These are phyloP conservation scores for Fusarium agapanthi DNA, from an alignment of 2,329 filamentous ascomycete genomes.

Conservation along the genomic window DNA sequence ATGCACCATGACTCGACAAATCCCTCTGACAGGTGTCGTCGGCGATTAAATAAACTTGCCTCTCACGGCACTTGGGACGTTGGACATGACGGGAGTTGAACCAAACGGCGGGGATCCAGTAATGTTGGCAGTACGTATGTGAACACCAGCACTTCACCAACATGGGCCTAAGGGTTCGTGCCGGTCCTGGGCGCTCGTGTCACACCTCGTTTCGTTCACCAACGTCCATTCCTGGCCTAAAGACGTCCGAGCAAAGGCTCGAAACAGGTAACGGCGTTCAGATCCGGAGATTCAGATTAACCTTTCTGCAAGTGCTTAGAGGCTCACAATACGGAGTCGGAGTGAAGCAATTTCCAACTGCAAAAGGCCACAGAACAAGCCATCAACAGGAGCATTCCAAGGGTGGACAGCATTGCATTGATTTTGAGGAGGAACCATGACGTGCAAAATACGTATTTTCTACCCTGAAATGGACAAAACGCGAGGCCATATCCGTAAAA, in stretches of 20 bases:
- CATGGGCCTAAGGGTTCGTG: slow-evolving; percentile 29
- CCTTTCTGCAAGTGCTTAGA: slow-evolving; percentile 29
- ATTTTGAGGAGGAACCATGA: slow-evolving; percentile 24
- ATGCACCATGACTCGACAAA: slow-evolving; percentile 1
- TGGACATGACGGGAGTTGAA: slow-evolving; percentile 23
- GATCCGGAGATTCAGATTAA: slow-evolving; percentile 5
- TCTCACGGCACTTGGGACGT: slow-evolving; percentile 23
- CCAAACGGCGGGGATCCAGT: slow-evolving; percentile 26
- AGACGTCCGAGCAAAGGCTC: not conserved
- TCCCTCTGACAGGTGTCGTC: slow-evolving; percentile 21
- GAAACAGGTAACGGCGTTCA: slow-evolving; percentile 16
- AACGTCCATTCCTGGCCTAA: slow-evolving; percentile 19
- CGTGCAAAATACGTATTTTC: slow-evolving; percentile 22
- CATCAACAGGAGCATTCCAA: slow-evolving; percentile 2
- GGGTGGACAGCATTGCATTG: slow-evolving; percentile 5
- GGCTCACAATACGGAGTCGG: slow-evolving; percentile 4
- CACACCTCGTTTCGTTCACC: slow-evolving; percentile 23
- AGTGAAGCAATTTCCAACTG: slow-evolving; percentile 7
- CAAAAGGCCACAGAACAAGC: not conserved
- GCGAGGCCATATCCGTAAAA: slow-evolving; percentile 6
- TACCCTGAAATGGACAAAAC: slow-evolving; percentile 5
- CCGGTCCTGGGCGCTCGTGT: slow-evolving; percentile 26
- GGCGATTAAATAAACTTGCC: slow-evolving; percentile 13
- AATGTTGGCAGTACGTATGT: not conserved
- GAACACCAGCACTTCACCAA: slow-evolving; percentile 10